These are phyloP conservation scores for Batkoa obscura DNA, from an alignment of 371 early-diverging fungal genomes.

Conservation along the genomic window DNA sequence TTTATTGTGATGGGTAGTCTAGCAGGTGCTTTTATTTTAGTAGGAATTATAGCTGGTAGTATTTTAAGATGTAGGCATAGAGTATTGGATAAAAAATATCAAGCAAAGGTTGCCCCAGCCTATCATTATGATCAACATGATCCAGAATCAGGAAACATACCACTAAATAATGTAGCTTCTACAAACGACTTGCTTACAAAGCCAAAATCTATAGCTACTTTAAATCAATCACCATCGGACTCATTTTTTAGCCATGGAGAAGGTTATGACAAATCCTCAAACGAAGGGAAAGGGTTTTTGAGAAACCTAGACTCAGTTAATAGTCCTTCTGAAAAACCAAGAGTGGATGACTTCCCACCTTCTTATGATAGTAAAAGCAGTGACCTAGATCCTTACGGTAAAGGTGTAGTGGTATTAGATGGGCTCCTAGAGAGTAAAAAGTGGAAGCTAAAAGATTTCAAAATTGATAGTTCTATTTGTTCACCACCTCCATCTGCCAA, in stretches of 20 bases:
- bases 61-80: too few species aligned
- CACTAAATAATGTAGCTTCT: too few species aligned
- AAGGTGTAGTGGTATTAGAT: background rate
- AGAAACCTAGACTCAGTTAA: background rate
- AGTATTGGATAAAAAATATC: too few species aligned
- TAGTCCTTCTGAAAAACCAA: background rate
- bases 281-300: background rate
- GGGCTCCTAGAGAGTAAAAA: conserved; percentile 1
- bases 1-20: too few species aligned
- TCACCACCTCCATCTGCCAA: background rate
- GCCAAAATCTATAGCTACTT: background rate
- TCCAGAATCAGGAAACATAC: too few species aligned
- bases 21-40: too few species aligned
- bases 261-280: background rate
- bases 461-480: background rate
- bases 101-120: too few species aligned
- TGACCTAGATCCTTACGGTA: background rate
- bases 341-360: background rate
- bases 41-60: too few species aligned
- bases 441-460: conserved; percentile 1
- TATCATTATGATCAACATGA: too few species aligned
- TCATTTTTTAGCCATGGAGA: background rate
- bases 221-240: background rate
- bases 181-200: too few species aligned
- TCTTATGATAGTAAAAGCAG: background rate